These are phyloP conservation scores for Alnus glutinosa DNA, from an alignment of 306 rosid genomes.

Conservation along the genomic window DNA sequence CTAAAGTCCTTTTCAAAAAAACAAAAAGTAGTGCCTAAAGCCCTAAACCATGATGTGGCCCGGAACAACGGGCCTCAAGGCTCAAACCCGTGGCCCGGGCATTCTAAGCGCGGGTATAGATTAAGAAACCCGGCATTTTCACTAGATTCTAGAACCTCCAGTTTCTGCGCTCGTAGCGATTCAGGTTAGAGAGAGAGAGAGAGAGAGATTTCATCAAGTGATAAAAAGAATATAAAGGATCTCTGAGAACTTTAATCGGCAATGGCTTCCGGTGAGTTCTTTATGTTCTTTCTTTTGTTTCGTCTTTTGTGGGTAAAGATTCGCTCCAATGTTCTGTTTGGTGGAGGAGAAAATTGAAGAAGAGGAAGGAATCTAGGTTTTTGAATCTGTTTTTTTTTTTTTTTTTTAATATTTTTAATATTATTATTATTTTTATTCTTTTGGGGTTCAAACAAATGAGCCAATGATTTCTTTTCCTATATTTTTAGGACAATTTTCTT, in stretches of 20 bases:
- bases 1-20: too few species aligned
- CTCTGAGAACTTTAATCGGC: background rate
- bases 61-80: too few species aligned
- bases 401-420: too few species aligned
- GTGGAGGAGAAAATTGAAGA: background rate
- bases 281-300: background rate
- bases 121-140: background rate
- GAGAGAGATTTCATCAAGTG: background rate
- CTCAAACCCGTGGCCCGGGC: background rate
- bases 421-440: too few species aligned
- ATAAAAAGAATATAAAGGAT: background rate
- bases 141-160: background rate
- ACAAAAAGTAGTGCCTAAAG: too few species aligned
- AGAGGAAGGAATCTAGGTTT: background rate
- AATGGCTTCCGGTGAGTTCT: slow-evolving; percentile 15
- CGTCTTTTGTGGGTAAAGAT: background rate
- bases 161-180: background rate
- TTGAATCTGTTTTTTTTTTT: background rate
- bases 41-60: too few species aligned
- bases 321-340: background rate
- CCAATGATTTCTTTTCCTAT: background rate
- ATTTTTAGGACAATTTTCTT: background rate
- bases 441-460: background rate
- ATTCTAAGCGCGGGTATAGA: background rate
- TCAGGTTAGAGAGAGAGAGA: background rate